Conservation (phyloP, 768 basidiomycete species). For the Auricularia auricula-judae region DNA sequence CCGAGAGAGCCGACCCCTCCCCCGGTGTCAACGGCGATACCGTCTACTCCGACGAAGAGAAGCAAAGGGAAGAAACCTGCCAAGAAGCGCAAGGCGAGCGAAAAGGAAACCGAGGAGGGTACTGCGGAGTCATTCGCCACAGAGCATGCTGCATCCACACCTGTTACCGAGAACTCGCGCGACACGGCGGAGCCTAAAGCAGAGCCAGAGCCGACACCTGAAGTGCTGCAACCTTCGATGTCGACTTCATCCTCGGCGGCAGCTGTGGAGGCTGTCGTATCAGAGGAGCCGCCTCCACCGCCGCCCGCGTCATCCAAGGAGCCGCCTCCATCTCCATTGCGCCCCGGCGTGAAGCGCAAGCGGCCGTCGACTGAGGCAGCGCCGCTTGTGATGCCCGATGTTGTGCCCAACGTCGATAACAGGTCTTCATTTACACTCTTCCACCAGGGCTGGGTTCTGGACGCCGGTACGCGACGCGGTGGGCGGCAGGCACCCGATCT, state of each 20-base stretch:
- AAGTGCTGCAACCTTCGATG: not conserved
- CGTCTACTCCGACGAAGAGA: not conserved
- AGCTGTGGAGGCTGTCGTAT: not conserved
- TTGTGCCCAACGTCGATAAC: conserved; percentile 63
- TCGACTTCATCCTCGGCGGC: not conserved
- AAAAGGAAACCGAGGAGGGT: not conserved
- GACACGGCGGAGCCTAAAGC: not conserved
- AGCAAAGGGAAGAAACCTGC: not conserved
- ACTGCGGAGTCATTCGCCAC: not conserved
- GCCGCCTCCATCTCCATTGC: conserved; percentile 22
- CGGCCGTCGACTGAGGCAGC: not conserved
- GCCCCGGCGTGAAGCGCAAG: conserved; percentile 16
- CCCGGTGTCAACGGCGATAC: not conserved
- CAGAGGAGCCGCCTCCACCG: not conserved
- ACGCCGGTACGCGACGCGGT: conserved; percentile 57
- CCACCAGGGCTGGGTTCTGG: conserved; percentile 81
- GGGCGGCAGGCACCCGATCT: conserved; percentile 36
- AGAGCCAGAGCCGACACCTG: not conserved
- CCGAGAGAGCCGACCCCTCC: not conserved
- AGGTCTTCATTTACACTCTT: conserved; percentile 70
- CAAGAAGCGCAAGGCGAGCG: not conserved
- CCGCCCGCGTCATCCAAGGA: not conserved
- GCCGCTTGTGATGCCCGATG: conserved; percentile 25
- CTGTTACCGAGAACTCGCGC: not conserved
- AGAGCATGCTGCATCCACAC: not conserved